A percentile compares a stretch with the other conserved stretches of the same genome.
Conservation (phyloP, 2,329 filamentous ascomycete genomes). For the Hypoxylon sp. region DNA sequence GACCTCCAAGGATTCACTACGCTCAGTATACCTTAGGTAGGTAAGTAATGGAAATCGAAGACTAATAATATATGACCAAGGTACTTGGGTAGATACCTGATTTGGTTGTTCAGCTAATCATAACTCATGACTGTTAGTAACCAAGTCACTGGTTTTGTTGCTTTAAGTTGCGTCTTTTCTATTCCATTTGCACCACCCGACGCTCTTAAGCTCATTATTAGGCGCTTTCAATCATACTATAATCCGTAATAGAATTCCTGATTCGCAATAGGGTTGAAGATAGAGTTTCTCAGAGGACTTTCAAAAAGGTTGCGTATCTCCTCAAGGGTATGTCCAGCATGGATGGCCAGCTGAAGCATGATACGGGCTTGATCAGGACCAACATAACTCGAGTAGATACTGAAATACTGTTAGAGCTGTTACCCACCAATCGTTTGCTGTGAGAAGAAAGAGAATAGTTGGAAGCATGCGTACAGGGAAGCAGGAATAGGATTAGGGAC, state of each 20-base stretch:
- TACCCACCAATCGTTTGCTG: neutral
- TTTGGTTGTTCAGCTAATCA: too few species aligned
- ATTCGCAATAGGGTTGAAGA: slow-evolving; percentile 29
- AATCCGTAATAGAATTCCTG: slow-evolving; percentile 13
- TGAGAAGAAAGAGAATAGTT: neutral
- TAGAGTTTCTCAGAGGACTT: slow-evolving; percentile 38
- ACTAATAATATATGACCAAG: too few species aligned
- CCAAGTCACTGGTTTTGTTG: too few species aligned
- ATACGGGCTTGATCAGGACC: slow-evolving; percentile 44
- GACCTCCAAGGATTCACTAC: too few species aligned
- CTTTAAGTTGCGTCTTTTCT: neutral
- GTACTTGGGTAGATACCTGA: too few species aligned
- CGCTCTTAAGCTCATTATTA: neutral
- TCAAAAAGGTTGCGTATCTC: slow-evolving; percentile 45
- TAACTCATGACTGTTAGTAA: too few species aligned
- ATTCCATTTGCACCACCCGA: neutral
- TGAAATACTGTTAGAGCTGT: neutral
- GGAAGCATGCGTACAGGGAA: neutral
- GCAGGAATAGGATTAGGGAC: slow-evolving; percentile 29
- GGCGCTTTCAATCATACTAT: neutral
- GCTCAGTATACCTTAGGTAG: too few species aligned
- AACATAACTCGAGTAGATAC: slow-evolving; percentile 42
- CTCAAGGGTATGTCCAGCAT: slow-evolving; percentile 41
- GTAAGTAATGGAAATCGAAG: too few species aligned
- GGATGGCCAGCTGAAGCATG: slow-evolving; percentile 46